Conservation (phyloP, 768 basidiomycete species). For the Lactarius hengduanensis region DNA sequence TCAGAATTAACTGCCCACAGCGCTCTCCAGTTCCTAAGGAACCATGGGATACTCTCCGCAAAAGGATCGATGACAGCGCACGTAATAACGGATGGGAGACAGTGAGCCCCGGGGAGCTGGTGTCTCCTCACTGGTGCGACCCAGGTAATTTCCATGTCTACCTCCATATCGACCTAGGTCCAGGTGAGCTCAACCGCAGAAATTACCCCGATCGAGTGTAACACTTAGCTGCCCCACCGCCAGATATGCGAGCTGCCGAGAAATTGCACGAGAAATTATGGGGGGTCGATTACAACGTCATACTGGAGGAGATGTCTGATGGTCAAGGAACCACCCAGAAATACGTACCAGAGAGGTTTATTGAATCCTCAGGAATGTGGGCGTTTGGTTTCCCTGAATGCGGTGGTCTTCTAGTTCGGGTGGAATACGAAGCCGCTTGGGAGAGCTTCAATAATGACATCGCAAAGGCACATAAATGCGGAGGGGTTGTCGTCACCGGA, state of each 20-base stretch:
- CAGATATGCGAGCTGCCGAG: background rate
- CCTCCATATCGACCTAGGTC: too few species aligned
- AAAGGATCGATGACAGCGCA: too few species aligned
- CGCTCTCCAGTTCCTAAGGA: too few species aligned
- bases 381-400: background rate
- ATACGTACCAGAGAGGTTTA: too few species aligned
- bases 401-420: background rate
- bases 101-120: too few species aligned
- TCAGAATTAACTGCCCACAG: too few species aligned
- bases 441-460: too few species aligned
- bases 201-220: background rate
- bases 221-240: background rate
- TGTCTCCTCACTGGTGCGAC: too few species aligned
- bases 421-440: background rate
- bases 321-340: too few species aligned
- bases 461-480: background rate
- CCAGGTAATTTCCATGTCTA: too few species aligned
- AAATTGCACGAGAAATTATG: background rate
- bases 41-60: too few species aligned
- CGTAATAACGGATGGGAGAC: too few species aligned
- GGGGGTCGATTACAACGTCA: background rate
- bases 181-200: background rate
- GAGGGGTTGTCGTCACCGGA: background rate
- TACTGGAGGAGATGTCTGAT: background rate
- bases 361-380: background rate